Evolutionary conservation across 768 basidiomycete genomes (phyloP), one percentile per base, ranked within the genome.

Genomic region (Hygrophorus pudorinus): DNA sequence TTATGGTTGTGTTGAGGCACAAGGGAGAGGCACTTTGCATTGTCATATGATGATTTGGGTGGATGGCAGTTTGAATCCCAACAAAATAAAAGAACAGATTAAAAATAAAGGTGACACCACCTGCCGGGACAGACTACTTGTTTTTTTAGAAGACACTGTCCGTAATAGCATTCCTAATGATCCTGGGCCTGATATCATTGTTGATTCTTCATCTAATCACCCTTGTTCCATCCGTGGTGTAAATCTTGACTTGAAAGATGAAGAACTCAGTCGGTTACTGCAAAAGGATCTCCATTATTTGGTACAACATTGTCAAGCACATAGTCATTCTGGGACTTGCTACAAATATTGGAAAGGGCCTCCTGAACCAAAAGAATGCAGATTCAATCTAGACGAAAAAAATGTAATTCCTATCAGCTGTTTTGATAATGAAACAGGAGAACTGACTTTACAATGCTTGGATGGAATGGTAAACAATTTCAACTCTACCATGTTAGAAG

Each of bases 401-500:
- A 57, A 60, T 29, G 20, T 39, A 1, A 11, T 21, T 13, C 13
- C 42, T 0, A 13, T 46, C 2, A 60, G 53, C n/a, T n/a, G n/a
- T n/a, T n/a, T n/a, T n/a, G n/a, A n/a, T n/a, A n/a, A n/a, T n/a
- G n/a, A n/a, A n/a, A n/a, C n/a, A n/a, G n/a, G n/a, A n/a, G n/a
- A n/a, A n/a, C n/a, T n/a, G n/a, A n/a, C n/a, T n/a, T n/a, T 71
- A 0, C 50, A 57, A 1, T 57, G 60, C 29, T 33, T 70, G 0
- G 59, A 75, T 55, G 64, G 67, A 0, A 20, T 66, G 38, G 65
- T 73, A 0, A 73, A 72, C 36, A 63, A 70, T 42, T 73, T 66
- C 44, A 72, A 72, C 51, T 41, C 37, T 0, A 65, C 61, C n/a
- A n/a, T n/a, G n/a, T n/a, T n/a, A n/a, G n/a, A n/a, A n/a, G n/a